Evolutionary conservation across 768 basidiomycete species (phyloP).

Genomic region (Daedaleopsis nitida): DNA sequence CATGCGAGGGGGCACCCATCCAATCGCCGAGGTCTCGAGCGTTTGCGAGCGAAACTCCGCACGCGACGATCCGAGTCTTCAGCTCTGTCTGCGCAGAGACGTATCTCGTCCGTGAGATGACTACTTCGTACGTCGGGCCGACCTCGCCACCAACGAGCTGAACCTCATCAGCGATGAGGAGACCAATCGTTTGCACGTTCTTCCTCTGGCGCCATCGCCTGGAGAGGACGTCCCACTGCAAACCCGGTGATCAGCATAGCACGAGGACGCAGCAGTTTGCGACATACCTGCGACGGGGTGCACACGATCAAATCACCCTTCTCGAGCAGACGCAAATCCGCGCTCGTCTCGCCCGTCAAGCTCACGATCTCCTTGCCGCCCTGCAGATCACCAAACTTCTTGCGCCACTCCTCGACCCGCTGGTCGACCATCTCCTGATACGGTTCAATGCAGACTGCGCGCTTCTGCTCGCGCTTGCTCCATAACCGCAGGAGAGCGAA

Average conservation of each 20-base stretch:
- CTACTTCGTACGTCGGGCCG: slow-evolving; percentile 94
- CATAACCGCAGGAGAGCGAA: slow-evolving; percentile 94
- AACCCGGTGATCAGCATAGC: slow-evolving; percentile 6
- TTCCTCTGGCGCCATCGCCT: slow-evolving; percentile 96
- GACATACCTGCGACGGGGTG: slow-evolving; percentile 82
- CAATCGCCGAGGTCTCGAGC: slow-evolving; percentile 96
- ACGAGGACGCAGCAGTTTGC: background rate
- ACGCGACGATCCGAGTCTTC: slow-evolving; percentile 93
- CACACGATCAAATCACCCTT: slow-evolving; percentile 93
- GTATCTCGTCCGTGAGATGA: slow-evolving; percentile 95
- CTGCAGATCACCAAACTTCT: slow-evolving; percentile 80
- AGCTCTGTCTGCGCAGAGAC: slow-evolving; percentile 92
- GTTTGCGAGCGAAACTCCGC: slow-evolving; percentile 93
- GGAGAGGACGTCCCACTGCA: slow-evolving; percentile 92
- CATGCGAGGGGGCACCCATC: slow-evolving; percentile 93
- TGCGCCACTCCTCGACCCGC: slow-evolving; percentile 85
- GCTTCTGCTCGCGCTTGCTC: slow-evolving; percentile 79
- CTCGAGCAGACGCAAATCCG: slow-evolving; percentile 86
- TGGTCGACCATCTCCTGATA: slow-evolving; percentile 98
- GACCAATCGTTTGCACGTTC: slow-evolving; percentile 90
- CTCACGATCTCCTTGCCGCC: slow-evolving; percentile 94
- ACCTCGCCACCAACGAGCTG: slow-evolving; percentile 94
- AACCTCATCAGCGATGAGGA: slow-evolving; percentile 93
- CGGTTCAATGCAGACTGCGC: slow-evolving; percentile 95
- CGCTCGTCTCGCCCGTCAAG: slow-evolving; percentile 91